Base-by-base conservation (phyloP, 176 grass and related monocot species). In the Rhynchospora tenuis region DNA sequence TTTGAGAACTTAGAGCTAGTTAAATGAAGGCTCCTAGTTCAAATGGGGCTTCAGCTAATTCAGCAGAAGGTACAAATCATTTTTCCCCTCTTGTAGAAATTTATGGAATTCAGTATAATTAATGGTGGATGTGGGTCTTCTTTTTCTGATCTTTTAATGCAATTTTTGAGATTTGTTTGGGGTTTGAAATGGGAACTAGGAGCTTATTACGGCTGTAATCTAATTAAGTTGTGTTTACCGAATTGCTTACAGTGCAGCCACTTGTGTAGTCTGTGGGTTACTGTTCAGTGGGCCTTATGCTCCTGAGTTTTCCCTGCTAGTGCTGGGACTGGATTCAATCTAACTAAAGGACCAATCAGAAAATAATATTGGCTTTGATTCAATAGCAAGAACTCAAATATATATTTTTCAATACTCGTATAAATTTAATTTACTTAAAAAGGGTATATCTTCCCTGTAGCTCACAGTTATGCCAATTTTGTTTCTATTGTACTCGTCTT, bases 11-110 rank as follows among this genome's bases (percentile, higher is more conserved):
- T 67, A n/a, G 79, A 83, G 22, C 67, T 74, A 50, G 65, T 87
- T 75, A 63, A 64, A 87, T 87, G 85, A 87, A 87, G 85, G 85
- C 78, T 82, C 85, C 85, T 50, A 68, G 43, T 82, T 82, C 80
- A 64, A 82, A 82, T 65, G 80, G 83, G 17, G 22, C 58, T 85
- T 19, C 55, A 78, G 51, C 52, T 59, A 84, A 71, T 74, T 33
- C 71, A 64, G n/a, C 83, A 62, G 83, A 85, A 47, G 83, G 83
- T 85, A 85, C 69, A 69, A 78, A 76, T 64, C 59, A 28, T 61
- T 50, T 47, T 62, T 46, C 5, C 38, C 48, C 38, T 11, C 24
- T 59, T 72, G 47, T 60, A 44, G 15, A 29, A 74, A 26, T 51
- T 48, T 51, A 19, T 17, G 50, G 20, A 66, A 82, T 82, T 66